Conservation (phyloP, 1,139 yeast genomes). For the Candida pseudocylindracea region DNA sequence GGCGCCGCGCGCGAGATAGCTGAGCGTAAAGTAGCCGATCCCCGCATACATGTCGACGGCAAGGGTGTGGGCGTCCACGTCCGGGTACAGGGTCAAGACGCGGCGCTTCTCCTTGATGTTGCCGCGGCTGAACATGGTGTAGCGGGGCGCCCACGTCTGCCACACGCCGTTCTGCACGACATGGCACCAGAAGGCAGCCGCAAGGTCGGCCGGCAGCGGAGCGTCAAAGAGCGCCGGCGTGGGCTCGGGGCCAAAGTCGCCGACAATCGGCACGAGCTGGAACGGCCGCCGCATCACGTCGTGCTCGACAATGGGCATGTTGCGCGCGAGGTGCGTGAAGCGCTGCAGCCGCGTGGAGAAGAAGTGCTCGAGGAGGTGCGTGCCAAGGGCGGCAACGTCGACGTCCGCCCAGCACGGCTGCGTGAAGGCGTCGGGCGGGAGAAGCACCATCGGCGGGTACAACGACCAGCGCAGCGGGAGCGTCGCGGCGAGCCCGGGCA, state of each 20-base stretch:
- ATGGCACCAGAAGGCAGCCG: constrained; percentile 47
- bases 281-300: constrained; percentile 42
- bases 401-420: constrained; percentile 11
- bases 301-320: constrained; percentile 38
- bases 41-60: constrained; percentile 66
- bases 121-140: constrained; percentile 83
- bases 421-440: constrained; percentile 19
- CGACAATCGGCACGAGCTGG: constrained; percentile 32
- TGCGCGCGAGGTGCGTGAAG: constrained; percentile 45
- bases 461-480: constrained; percentile 34
- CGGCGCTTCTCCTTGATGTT: constrained; percentile 67
- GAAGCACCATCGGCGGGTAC: constrained; percentile 46
- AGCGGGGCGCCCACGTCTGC: constrained; percentile 71
- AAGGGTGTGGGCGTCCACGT: constrained; percentile 8
- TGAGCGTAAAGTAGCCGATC: constrained; percentile 64
- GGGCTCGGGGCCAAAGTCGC: constrained; percentile 36
- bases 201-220: constrained; percentile 23
- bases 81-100: constrained; percentile 17
- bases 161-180: constrained; percentile 49
- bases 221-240: constrained; percentile 6
- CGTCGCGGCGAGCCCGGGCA: not conserved
- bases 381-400: too few species aligned
- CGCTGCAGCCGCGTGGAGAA: not conserved
- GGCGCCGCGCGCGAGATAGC: constrained; percentile 38
- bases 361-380: too few species aligned